Base-by-base conservation (phyloP, 176 grass and related monocot genomes). In the Areca catechu region DNA sequence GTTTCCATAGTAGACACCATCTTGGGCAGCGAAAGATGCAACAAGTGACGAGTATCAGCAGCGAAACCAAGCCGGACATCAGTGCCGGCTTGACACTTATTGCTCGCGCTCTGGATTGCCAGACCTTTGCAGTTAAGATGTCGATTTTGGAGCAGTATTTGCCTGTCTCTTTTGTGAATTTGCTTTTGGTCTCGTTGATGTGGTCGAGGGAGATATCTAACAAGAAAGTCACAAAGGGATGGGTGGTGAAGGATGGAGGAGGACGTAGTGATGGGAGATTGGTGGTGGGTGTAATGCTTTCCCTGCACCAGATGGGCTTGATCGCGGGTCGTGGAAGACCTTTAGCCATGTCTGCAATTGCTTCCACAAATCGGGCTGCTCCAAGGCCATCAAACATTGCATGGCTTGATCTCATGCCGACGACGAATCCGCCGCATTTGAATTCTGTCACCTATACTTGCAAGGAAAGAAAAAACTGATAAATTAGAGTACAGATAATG, bases 401-500 rank as follows among this genome's bases (percentile, higher is more conserved):
- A 16, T 71, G 68, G 34, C 58, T 71, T 22, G 49, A 50, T 2
- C 68, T 21, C n/a, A 73, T 16, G 3, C 70, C 70, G 20, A 73
- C 24, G 18, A 62, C 57, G 19, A 73, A 74, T 19, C 71, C 71
- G 16, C 60, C 60, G 18, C 71, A 74, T 24, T 21, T 57, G 60
- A 74, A 74, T 61, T 74, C n/a, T 15, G 71, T 74, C 9, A 74
- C 58, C 71, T 74, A 49, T 48, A 12, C 15, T 74, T 54, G 24
- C 51, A 15, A 54, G 5, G 5, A 14, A 73, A 19, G 15, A 43
- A 43, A n/a, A n/a, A 3, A 29, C 27, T 29, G 9, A 12, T 43
- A 3, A 43, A 12, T 43, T 14, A 43, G 34, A 12, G 5, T 10
- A 43, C 3, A 10, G 14, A 10, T 3, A 43, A 43, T 12, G 9